Conservation (phyloP, 768 basidiomycete species). For the Phallus indusiatus region DNA sequence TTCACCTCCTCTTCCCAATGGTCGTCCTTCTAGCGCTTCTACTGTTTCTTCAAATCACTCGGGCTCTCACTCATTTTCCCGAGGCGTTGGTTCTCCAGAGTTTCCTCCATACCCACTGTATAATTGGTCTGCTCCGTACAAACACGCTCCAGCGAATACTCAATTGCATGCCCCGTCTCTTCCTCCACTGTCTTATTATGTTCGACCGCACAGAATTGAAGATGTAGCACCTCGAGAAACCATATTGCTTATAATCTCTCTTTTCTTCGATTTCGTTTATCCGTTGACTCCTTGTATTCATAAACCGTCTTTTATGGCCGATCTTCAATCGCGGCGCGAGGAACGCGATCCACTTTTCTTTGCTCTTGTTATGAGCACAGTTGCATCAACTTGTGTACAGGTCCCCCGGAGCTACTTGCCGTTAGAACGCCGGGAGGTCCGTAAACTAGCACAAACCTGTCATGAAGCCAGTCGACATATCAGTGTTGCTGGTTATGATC, state of each 20-base stretch:
- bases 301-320: constrained; percentile 88
- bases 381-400: constrained; percentile 82
- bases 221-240: constrained; percentile 76
- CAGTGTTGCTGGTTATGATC: constrained; percentile 72
- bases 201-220: constrained; percentile 68
- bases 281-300: constrained; percentile 87
- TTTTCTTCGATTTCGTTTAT: constrained; percentile 93
- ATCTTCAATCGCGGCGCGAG: constrained; percentile 68
- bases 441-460: constrained; percentile 72
- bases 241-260: constrained; percentile 70
- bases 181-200: constrained; percentile 61
- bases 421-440: constrained; percentile 76
- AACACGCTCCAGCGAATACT: constrained; percentile 38
- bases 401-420: constrained; percentile 83
- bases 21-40: constrained; percentile 20
- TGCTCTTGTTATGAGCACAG: constrained; percentile 80
- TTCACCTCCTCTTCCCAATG: constrained; percentile 16
- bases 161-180: constrained; percentile 18
- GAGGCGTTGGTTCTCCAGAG: constrained; percentile 25
- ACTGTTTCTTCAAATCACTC: constrained; percentile 10
- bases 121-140: constrained; percentile 53
- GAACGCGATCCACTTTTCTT: constrained; percentile 87
- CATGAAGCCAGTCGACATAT: constrained; percentile 78
- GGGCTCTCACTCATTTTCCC: constrained; percentile 1
- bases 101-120: constrained; percentile 57